These are phyloP conservation scores for Phaeophleospora eucalypticola DNA, from an alignment of 2,329 filamentous ascomycete species.

Conservation along the genomic window DNA sequence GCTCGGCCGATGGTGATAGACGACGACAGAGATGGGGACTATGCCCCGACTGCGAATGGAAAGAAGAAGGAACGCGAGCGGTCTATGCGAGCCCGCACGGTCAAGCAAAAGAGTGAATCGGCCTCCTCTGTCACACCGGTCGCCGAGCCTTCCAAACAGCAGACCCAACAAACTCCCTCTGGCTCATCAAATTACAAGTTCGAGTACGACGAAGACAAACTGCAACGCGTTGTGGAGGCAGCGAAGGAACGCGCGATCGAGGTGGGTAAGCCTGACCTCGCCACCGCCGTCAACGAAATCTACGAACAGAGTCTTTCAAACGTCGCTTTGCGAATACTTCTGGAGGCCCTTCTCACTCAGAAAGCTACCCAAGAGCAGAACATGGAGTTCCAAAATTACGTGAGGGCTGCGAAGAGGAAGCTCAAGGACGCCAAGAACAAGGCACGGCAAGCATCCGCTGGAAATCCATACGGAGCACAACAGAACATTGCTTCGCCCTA, in stretches of 20 bases:
- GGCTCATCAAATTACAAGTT: slow-evolving; percentile 1
- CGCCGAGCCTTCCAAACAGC: slow-evolving; percentile 6
- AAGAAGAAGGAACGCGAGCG: slow-evolving; percentile 31
- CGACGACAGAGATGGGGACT: slow-evolving; percentile 48
- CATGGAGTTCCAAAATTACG: slow-evolving; percentile 39
- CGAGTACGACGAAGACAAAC: slow-evolving; percentile 23
- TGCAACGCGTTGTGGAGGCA: slow-evolving; percentile 37
- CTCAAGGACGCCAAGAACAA: slow-evolving; percentile 29
- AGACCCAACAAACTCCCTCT: neutral
- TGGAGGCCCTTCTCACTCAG: slow-evolving; percentile 43
- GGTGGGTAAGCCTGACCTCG: slow-evolving; percentile 35
- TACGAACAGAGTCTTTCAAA: slow-evolving; percentile 40
- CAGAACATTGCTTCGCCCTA: slow-evolving; percentile 19
- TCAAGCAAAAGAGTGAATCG: slow-evolving; percentile 23
- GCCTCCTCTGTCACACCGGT: slow-evolving; percentile 20
- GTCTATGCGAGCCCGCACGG: slow-evolving; percentile 16
- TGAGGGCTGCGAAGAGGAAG: slow-evolving; percentile 42
- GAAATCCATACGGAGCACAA: slow-evolving; percentile 22
- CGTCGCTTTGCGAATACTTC: slow-evolving; percentile 34
- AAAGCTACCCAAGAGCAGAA: slow-evolving; percentile 38
- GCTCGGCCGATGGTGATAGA: slow-evolving; percentile 34
- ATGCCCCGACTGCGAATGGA: slow-evolving; percentile 33
- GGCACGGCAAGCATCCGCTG: slow-evolving; percentile 34
- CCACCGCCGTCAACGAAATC: slow-evolving; percentile 41
- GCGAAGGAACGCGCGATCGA: slow-evolving; percentile 40